Evolutionary conservation across 2,329 filamentous ascomycete genomes (phyloP).

Genomic region (Stagonosporopsis rhizophila): DNA sequence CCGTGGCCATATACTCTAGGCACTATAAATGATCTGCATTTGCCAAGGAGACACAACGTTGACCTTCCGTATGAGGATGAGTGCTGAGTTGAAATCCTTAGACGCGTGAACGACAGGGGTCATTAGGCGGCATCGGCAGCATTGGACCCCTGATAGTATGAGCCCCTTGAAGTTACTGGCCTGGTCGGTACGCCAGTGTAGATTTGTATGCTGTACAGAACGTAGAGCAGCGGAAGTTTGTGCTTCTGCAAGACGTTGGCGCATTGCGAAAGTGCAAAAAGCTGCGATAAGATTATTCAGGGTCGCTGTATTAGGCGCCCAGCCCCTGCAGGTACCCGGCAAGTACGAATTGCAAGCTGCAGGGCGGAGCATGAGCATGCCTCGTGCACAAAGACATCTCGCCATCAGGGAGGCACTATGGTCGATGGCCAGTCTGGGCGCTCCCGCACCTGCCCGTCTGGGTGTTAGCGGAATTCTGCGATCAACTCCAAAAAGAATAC

Average conservation of each 20-base stretch:
- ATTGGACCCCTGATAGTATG: constrained; percentile 4
- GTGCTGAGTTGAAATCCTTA: constrained; percentile 4
- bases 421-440: constrained; percentile 24
- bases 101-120: constrained; percentile 11
- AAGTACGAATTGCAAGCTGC: constrained; percentile 15
- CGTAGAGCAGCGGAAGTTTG: background rate
- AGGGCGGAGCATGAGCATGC: constrained; percentile 12
- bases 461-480: constrained; percentile 7
- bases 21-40: constrained; percentile 19
- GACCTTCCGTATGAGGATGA: constrained; percentile 22
- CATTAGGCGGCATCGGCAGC: constrained; percentile 15
- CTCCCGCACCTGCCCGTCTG: constrained; percentile 25
- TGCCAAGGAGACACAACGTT: constrained; percentile 17
- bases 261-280: background rate
- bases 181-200: background rate
- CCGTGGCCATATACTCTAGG: constrained; percentile 9
- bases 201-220: background rate
- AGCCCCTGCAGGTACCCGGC: constrained; percentile 29
- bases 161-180: background rate
- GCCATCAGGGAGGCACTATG: constrained; percentile 8
- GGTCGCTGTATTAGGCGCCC: constrained; percentile 4
- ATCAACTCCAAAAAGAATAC: constrained; percentile 1
- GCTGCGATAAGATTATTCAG: background rate
- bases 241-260: background rate
- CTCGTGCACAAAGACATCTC: constrained; percentile 7